Base-by-base conservation (phyloP, 2,329 filamentous ascomycete species). In the Cercospora sojina region DNA sequence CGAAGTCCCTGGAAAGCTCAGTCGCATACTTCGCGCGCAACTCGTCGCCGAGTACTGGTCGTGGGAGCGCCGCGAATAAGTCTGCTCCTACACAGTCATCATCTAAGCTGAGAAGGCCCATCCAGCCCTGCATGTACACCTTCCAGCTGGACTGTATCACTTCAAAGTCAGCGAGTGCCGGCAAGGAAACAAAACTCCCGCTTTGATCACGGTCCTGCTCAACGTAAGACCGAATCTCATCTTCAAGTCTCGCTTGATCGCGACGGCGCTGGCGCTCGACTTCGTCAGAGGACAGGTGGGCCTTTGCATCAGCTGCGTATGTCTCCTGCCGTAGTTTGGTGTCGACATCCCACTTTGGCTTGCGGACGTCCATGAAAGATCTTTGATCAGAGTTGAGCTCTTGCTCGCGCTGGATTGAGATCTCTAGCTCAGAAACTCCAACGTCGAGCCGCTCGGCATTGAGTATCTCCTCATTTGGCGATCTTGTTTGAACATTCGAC, bases 121-220 rank as follows among this genome's bases (percentile, higher is more conserved):
- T 57, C 62, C 62, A 64, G 3, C 49, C 27, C n/a, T 47, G 38
- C 55, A 59, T 59, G 29, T 64, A 64, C 3, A 31, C 20, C 9
- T n/a, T 23, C 62, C 62, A 64, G 55, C 62, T 59, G 18, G 60
- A 41, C n/a, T 63, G 60, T 6, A 55, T 35, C 13, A 25, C 53
- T 16, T 63, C 31, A 23, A 56, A 56, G 35, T 43, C 32, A 3
- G 60, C 47, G 23, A 13, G 31, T 29, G 47, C 47, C 12, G 47
- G 47, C 13, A 16, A n/a, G 47, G 23, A 53, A 3, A 53, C 47
- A 9, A 53, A 53, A 23, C 47, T 53, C 3, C 47, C 47, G 23
- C 12, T 27, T 7, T 53, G 47, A 4, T 53, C 2, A 16, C 47
- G 13, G 27, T 57, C 25, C 23, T 16, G 12, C 51, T 56, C 60